Percentiles rank a stretch among this genome's conserved stretches.
phyloP scores from a whole-genome alignment of 352 stramenopile genomes.

The Phytophthora chlamydospora region DNA sequence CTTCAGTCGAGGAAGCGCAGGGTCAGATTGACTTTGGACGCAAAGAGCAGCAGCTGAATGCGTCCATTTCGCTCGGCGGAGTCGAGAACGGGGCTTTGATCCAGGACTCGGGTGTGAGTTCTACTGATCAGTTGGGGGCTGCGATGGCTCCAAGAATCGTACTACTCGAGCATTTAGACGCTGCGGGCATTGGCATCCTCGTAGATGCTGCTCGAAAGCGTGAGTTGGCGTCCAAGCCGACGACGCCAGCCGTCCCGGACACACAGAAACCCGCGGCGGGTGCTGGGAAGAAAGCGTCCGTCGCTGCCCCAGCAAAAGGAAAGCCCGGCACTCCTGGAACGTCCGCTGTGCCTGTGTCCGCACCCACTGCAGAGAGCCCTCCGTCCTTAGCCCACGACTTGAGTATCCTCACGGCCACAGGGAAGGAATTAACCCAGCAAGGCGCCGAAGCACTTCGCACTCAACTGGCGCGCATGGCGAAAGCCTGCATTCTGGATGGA shows the following conservation, averaged over 20 bases:
- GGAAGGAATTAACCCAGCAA: conserved; percentile 19
- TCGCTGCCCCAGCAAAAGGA: conserved; percentile 13
- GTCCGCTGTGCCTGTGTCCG: not conserved
- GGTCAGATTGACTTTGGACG: conserved; percentile 19
- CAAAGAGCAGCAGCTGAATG: conserved; percentile 12
- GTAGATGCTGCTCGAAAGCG: conserved; percentile 12
- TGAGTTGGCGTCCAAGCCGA: conserved; percentile 16
- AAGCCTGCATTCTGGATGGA: conserved; percentile 35
- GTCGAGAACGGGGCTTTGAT: not conserved
- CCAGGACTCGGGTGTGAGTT: conserved; percentile 1
- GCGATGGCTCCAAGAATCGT: conserved; percentile 34
- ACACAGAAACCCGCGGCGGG: conserved; percentile 16
- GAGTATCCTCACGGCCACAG: conserved; percentile 1
- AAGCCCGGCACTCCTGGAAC: conserved; percentile 18
- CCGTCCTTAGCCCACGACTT: conserved; percentile 6
- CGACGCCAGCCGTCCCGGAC: conserved; percentile 13
- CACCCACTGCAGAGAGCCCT: not conserved
- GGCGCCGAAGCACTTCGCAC: conserved; percentile 14
- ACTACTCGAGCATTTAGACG: conserved; percentile 48
- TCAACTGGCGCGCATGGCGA: conserved; percentile 23
- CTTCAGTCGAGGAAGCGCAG: conserved; percentile 30
- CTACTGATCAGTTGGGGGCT: not conserved
- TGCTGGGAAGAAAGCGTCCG: conserved; percentile 30
- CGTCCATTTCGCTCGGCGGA: conserved; percentile 5
- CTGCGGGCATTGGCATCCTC: conserved; percentile 19